Percentiles rank a stretch among this genome's conserved stretches.
phyloP scores from a whole-genome alignment of 306 rosid species.

The Erythrophleum fordii region DNA sequence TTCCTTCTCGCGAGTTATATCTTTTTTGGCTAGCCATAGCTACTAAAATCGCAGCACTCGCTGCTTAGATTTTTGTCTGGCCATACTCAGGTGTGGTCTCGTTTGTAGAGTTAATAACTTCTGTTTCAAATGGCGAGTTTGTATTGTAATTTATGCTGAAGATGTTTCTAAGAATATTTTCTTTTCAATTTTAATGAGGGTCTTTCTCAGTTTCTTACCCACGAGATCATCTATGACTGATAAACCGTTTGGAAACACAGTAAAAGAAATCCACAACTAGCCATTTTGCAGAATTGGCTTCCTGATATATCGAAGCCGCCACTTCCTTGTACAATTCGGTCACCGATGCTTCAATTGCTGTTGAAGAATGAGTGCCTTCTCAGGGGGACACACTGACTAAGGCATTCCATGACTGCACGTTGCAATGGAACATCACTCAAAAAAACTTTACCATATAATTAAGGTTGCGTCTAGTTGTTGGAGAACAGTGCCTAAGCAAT shows the following conservation, averaged over 20 bases:
- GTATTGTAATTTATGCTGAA: conserved; percentile 11
- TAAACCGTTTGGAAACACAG: not conserved
- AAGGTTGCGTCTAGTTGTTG: too few species aligned
- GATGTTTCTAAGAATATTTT: not conserved
- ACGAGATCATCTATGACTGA: not conserved
- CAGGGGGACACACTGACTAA: not conserved
- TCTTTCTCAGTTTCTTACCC: conserved; percentile 4
- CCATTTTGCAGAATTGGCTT: not conserved
- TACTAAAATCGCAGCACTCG: conserved; percentile 50
- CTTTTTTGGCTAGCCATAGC: conserved; percentile 39
- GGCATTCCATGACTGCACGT: not conserved
- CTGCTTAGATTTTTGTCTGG: conserved; percentile 23
- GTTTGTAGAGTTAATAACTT: conserved; percentile 32
- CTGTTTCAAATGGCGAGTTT: conserved; percentile 3
- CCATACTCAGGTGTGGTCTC: conserved; percentile 7
- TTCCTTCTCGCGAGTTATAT: conserved; percentile 13
- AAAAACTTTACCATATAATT: not conserved
- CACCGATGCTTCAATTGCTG: not conserved
- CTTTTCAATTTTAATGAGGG: not conserved
- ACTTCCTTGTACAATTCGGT: not conserved
- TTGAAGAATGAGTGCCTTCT: not conserved
- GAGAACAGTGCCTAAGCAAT: too few species aligned
- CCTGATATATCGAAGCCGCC: not conserved
- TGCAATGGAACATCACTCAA: not conserved
- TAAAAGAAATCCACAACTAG: not conserved